Base-by-base conservation (phyloP, 441 rosid genomes). In the Caryocar brasiliense region DNA sequence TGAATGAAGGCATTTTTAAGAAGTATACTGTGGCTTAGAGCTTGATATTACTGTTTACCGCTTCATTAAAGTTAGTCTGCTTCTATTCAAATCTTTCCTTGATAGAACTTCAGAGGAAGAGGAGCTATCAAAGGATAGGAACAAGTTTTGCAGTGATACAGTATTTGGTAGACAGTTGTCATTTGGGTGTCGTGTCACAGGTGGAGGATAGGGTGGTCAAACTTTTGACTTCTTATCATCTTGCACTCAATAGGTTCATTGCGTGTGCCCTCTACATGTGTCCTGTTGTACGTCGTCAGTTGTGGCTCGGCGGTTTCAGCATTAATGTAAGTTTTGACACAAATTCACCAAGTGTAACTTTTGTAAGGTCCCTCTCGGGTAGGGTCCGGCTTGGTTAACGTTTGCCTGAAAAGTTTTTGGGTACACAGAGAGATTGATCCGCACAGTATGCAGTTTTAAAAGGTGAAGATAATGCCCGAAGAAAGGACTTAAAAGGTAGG, bases 61-160 rank as follows among this genome's bases (percentile, higher is more conserved):
- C 55, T 35, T 40, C 43, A 52, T 38, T 38, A 43, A 45, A 56
- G 34, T 47, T 36, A 15, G 41, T 27, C 34, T 10, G 36, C 4
- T 24, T 30, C 25, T 34, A 27, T 14, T 58, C 45, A 39, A 37
- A 40, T 20, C 27, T 44, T 54, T 45, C 6, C 6, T 41, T 51
- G 32, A 7, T 36, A 28, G 28, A 29, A 45, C 12, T 61, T 26
- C 42, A 12, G 20, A n/a, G 53, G 47, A 42, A 43, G 26, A 25
- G 71, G 46, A 54, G 63, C 60, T 66, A 58, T 51, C 51, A 38
- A 44, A 40, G 40, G 56, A n/a, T n/a, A n/a, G n/a, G 28, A 15
- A 38, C 33, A 33, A 57, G 54, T 61, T 64, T 61, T 56, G 54
- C 63, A 67, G 68, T 49, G 68, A 40, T 45, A 40, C 62, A 54